A percentile compares a stretch with the other conserved stretches of the same genome.
Conservation (phyloP, 2,329 filamentous ascomycete species). For the Nothophaeocryptopus gaeumannii region DNA sequence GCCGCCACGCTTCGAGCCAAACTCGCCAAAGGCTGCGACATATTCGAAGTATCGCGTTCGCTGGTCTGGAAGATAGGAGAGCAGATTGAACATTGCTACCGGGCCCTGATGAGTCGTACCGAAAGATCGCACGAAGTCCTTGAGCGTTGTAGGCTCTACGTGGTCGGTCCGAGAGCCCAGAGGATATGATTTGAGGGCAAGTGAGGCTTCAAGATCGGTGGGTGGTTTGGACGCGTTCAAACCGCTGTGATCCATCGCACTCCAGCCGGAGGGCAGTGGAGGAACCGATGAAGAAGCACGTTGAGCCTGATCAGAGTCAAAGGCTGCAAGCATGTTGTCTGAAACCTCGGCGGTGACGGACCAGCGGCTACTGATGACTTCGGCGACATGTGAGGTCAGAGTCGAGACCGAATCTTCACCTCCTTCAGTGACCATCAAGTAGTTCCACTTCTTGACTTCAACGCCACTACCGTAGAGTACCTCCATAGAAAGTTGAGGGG, state of each 20-base stretch:
- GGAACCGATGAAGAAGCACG: background rate
- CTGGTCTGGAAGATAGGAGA: constrained; percentile 18
- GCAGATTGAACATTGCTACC: constrained; percentile 25
- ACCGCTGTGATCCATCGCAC: constrained; percentile 14
- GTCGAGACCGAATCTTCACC: background rate
- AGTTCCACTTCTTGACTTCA: constrained; percentile 18
- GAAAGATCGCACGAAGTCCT: constrained; percentile 21
- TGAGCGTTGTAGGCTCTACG: constrained; percentile 7
- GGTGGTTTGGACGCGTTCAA: constrained; percentile 19
- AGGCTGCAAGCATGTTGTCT: constrained; percentile 9
- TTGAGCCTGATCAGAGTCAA: background rate
- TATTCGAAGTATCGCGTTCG: constrained; percentile 20
- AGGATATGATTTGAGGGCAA: constrained; percentile 14
- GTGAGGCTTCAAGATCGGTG: constrained; percentile 21
- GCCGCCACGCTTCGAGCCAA: constrained; percentile 21
- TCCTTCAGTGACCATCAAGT: constrained; percentile 16
- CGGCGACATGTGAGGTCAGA: background rate
- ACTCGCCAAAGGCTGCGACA: constrained; percentile 18
- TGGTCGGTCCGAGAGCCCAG: constrained; percentile 8
- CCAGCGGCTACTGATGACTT: constrained; percentile 8
- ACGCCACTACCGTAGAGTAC: constrained; percentile 15
- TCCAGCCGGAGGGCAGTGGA: constrained; percentile 22
- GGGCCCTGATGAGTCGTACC: constrained; percentile 12
- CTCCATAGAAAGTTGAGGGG: constrained; percentile 12
- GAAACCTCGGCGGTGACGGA: constrained; percentile 17